Evolutionary conservation across 1,139 yeast genomes (phyloP), one percentile per base, ranked within the genome.

Genomic region (Yamadazyma diospyri): DNA sequence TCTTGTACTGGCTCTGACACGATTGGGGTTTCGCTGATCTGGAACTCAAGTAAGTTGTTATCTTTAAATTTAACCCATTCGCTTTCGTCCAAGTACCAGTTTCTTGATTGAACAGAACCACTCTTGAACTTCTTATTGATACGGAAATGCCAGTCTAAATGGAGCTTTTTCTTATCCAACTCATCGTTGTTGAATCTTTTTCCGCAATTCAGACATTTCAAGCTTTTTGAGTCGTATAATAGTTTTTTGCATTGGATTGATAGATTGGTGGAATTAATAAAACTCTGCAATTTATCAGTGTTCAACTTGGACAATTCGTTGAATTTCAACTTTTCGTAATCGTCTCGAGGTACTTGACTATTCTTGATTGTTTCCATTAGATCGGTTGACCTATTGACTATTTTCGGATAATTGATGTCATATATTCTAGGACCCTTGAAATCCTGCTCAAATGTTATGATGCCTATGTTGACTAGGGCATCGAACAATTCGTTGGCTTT

Each of bases 71-170:
- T 69, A 22, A 76, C 72, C 94, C 96, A 89, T 32, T 79, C 81
- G 25, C 68, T 67, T 46, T 78, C 84, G 42, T 78, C 78, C 42
- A 89, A 58, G 55, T 79, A 89, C 95, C 96, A 88, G 46, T 81
- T 76, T 48, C 97, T 67, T 33, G 86, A 78, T 55, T 86, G 87
- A 22, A 78, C 76, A 32, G 61, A 61, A 10, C 61, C 47, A 16
- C 46, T 38, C 30, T 84, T 76, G 32, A 84, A 64, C 48, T 85
- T 81, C 51, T 84, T 85, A 56, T 87, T 89, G 35, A 87, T 84
- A 50, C 97, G 76, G 64, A 88, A 88, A 64, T 92, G 98, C 97
- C 97, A 92, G 59, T 92, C 98, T 47, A 87, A 64, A 58, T 92
- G 98, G 27, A 65, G 48, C 40, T 82, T 70, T 37, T 72, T 69